Evolutionary conservation across 2,329 filamentous ascomycete genomes (phyloP), one percentile per base, ranked within the genome.

Genomic region (Xylaria sp.): DNA sequence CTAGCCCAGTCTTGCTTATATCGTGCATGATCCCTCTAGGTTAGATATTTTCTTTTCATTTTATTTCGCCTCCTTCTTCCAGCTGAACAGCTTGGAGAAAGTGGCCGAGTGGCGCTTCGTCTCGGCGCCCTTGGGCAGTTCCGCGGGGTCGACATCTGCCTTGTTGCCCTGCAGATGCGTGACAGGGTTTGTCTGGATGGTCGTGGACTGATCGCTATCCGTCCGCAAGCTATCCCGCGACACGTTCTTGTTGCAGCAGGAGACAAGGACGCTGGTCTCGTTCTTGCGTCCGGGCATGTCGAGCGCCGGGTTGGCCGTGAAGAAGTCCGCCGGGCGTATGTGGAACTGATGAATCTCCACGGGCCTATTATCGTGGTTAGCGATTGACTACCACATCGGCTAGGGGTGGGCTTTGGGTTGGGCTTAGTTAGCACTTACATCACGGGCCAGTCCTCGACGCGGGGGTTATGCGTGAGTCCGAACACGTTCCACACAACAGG

Each of bases 401-500:
- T 19, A 6, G 47, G 19, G 19, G 21, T 8, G 8, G 19, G 19
- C 17, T 11, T 5, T 3, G 6, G 8, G 4, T n/a, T 32, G 24
- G 56, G 54, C n/a, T 50, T 12, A 12, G 36, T 42, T 12, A 17
- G 36, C 6, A 81, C 83, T 81, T 73, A 85, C 83, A 85, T 85
- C 9, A 85, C 83, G 4, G 83, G 83, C 83, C 83, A 85, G 68
- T 85, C 83, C 71, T 85, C 83, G 4, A 84, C 80, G 4, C 83
- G 75, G 0, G 82, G 82, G 60, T 85, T 84, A 63, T 85, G 83
- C 9, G 83, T 85, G 55, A 85, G 73, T 4, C 83, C 82, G 69
- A 84, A 85, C 2, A 83, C 82, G n/a, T 78, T 80, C 84, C 84
- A 86, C 0, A 86, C 83, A 6, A 85, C 80, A n/a, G 89, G 79